Evolutionary conservation across 495 filamentous ascomycete species (phyloP), one percentile per base, ranked within the genome.

Genomic region (Eremomyces bilateralis): DNA sequence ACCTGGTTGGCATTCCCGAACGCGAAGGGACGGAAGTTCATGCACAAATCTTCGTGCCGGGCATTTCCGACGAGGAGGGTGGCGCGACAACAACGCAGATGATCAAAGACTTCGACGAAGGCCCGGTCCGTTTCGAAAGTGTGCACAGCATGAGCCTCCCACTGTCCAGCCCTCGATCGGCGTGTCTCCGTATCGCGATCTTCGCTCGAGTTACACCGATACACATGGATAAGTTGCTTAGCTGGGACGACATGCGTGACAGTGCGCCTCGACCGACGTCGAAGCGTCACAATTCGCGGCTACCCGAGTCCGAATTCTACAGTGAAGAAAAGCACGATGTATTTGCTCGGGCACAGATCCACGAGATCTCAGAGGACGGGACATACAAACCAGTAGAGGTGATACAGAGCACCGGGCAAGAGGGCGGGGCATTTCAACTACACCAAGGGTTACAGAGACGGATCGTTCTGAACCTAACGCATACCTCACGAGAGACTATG

Each of bases 221-320:
- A 76, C 88, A 99, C 51, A 66, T 99, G 4, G 88, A 99, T 49
- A 95, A 92, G 54, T 63, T 99, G 22, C 67, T 99, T 3, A 95
- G 90, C 53, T 99, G 88, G 88, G 88, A 99, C 53, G 90, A 93
- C 48, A 93, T 99, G 71, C 68, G 82, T 30, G 85, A 95, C 47
- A 64, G 71, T 8, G 59, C 61, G n/a, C 50, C 58, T 0, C 57
- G 56, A 30, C 62, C 69, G 39, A 70, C 73, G 45, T 61, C 64
- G 20, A 76, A 73, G 46, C 35, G 50, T 2, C 34, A 40, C 12
- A 61, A 61, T 22, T 69, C 83, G 4, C 64, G 88, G 15, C 69
- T 99, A 43, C 73, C 78, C 25, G 88, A 99, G 52, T 69, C 75
- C 1, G 82, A 95, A 42, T 99, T 83, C 50, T 92, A 76, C 46